Evolutionary conservation across 305 asterid species (phyloP), one percentile per base, ranked within the genome.

Genomic region (Solanum hybrid): DNA sequence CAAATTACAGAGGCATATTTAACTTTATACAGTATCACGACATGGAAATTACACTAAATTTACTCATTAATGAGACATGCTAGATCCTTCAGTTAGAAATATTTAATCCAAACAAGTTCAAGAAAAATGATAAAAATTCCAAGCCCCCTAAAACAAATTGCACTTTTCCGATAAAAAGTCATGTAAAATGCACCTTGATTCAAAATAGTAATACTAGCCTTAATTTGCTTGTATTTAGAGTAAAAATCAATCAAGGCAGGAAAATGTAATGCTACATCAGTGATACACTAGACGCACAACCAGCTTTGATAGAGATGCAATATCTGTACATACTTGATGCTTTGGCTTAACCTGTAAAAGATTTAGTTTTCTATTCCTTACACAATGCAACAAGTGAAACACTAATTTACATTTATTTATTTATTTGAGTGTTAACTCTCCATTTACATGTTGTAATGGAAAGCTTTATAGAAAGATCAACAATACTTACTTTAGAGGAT

Each of bases 401-500:
- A 12, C 35, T 5, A 12, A 12, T 27, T 72, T 27, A 72, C 78
- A 72, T 72, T 72, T 27, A 56, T 56, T 2, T 56, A 19, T 56
- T 56, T 56, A 19, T 11, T 27, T 72, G 2, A 72, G 15, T 73
- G 78, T 14, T 6, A 73, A 73, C 69, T 45, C 73, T 84, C 38
- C 73, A 22, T 45, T 82, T 29, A 45, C 40, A 82, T 29, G 73
- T 84, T 84, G 6, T 19, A 51, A 56, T 45, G 73, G 87, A 84
- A 45, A 84, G 29, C 19, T 84, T 27, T 84, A 45, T 31, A 29
- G 17, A 84, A 84, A 32, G 37, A 29, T 27, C 29, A 84, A 29
- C 87, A 4, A 45, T 0, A 89, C 98, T 94, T 90, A 97, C 99
- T 93, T 97, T 51, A 97, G 95, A 36, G 99, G 99, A 92, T 97